A percentile compares a stretch with the other conserved stretches of the same genome.
These are phyloP conservation scores for Apium graveolens DNA, from an alignment of 129 eudicot species.

Conservation along the genomic window DNA sequence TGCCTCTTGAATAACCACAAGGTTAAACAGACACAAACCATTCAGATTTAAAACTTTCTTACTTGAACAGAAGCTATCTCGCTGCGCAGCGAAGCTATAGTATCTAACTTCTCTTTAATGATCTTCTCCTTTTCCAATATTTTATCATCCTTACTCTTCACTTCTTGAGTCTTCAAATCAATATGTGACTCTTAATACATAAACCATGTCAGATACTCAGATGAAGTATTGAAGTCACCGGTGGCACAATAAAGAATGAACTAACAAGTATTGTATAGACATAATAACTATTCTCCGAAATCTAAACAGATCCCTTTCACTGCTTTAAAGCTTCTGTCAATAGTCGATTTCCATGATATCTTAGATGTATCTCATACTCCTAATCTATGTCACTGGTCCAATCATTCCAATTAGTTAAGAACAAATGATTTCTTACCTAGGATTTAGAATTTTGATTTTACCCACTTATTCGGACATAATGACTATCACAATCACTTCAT, in stretches of 20 bases:
- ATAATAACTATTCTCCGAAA: background rate
- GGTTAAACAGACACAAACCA: background rate
- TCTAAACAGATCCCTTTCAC: background rate
- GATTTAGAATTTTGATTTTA: no score
- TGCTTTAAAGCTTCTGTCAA: background rate
- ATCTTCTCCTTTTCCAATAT: conserved; percentile 43
- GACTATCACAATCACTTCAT: background rate
- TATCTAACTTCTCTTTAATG: conserved; percentile 46
- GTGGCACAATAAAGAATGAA: background rate
- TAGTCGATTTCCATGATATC: background rate
- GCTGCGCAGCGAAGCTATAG: conserved; percentile 35
- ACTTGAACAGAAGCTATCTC: conserved; percentile 55
- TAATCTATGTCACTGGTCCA: background rate
- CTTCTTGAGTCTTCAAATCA: conserved; percentile 37
- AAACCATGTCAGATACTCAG: background rate
- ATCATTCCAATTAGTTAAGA: background rate
- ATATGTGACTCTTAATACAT: conserved; percentile 44
- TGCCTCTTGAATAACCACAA: background rate
- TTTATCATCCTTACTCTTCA: conserved; percentile 44
- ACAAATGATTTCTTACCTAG: background rate
- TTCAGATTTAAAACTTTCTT: background rate
- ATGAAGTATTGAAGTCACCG: background rate
- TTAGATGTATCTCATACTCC: background rate
- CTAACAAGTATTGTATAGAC: background rate
- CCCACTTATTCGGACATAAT: background rate